A percentile compares a stretch with the other conserved stretches of the same genome.
phyloP scores from a whole-genome alignment of 73 alveolate genomes.

The Urostyla sp. region DNA sequence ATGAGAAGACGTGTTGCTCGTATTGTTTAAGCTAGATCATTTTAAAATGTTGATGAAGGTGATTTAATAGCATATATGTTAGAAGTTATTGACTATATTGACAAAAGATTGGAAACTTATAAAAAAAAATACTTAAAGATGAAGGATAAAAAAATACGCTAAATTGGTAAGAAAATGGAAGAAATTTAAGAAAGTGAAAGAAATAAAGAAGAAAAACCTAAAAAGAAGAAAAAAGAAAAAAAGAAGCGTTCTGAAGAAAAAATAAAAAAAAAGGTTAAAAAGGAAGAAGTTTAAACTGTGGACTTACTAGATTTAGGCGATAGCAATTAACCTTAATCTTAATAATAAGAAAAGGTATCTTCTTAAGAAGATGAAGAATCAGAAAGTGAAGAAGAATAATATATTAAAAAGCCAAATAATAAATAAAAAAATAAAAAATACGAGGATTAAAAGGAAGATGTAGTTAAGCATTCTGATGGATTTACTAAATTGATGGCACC shows the following conservation, averaged over 20 bases:
- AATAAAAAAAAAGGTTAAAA: conserved; percentile 24
- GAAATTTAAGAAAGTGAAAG: conserved; percentile 35
- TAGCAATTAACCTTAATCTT: conserved; percentile 26
- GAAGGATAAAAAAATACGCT: conserved; percentile 45
- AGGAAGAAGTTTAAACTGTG: conserved; percentile 6
- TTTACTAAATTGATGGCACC: conserved; percentile 64
- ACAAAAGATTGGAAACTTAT: conserved; percentile 38
- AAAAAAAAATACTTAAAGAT: conserved; percentile 50
- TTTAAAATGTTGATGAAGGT: conserved; percentile 18
- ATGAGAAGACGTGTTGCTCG: conserved; percentile 61
- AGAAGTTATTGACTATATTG: conserved; percentile 63
- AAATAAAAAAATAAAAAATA: conserved; percentile 9
- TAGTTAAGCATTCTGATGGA: conserved; percentile 22
- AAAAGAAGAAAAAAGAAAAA: conserved; percentile 33
- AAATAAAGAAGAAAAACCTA: conserved; percentile 29
- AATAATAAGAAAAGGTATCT: not conserved
- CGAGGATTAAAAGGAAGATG: conserved; percentile 48
- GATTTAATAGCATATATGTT: conserved; percentile 40
- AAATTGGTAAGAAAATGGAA: conserved; percentile 21
- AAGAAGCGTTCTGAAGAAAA: conserved; percentile 29
- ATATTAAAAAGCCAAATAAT: conserved; percentile 17
- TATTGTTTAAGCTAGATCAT: conserved; percentile 58
- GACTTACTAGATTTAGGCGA: conserved; percentile 59
- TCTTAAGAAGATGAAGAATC: conserved; percentile 29
- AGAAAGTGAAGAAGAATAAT: conserved; percentile 11